These are phyloP conservation scores for Stylosanthes scabra DNA, from an alignment of 331 rosid genomes.

Conservation along the genomic window DNA sequence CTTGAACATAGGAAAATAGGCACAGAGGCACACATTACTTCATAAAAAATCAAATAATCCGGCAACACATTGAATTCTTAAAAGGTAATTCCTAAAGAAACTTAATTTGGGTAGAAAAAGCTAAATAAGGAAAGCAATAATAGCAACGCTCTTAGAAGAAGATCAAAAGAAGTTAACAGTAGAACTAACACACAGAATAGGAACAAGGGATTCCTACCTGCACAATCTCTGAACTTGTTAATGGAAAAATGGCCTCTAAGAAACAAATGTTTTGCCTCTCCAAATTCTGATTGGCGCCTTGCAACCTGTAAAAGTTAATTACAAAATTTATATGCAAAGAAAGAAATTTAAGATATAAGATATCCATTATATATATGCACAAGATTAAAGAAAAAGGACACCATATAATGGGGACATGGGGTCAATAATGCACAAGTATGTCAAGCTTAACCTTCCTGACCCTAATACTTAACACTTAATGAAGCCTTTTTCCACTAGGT, in stretches of 20 bases:
- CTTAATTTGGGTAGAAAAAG: not conserved
- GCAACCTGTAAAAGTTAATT: constrained; percentile 62
- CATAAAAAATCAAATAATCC: not conserved
- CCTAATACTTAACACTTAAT: not conserved
- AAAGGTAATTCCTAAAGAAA: constrained; percentile 10
- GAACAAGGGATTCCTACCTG: constrained; percentile 50
- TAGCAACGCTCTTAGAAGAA: not conserved
- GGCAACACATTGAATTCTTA: not conserved
- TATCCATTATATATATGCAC: not conserved
- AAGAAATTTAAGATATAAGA: constrained; percentile 8
- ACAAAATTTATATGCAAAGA: not conserved
- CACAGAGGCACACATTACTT: not conserved
- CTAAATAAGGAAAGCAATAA: not conserved
- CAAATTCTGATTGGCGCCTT: constrained; percentile 50
- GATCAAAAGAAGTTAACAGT: not conserved
- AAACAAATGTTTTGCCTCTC: constrained; percentile 42
- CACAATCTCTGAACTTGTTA: constrained; percentile 47
- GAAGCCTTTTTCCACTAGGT: too few species aligned
- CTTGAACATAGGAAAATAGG: constrained; percentile 5
- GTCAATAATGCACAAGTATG: constrained; percentile 18
- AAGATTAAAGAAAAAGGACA: not conserved
- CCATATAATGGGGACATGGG: not conserved
- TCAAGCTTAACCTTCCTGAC: not conserved
- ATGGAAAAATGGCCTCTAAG: constrained; percentile 49
- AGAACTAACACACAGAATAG: not conserved